Evolutionary conservation across 129 eudicot genomes (phyloP).

Genomic region (Tagetes patula): DNA sequence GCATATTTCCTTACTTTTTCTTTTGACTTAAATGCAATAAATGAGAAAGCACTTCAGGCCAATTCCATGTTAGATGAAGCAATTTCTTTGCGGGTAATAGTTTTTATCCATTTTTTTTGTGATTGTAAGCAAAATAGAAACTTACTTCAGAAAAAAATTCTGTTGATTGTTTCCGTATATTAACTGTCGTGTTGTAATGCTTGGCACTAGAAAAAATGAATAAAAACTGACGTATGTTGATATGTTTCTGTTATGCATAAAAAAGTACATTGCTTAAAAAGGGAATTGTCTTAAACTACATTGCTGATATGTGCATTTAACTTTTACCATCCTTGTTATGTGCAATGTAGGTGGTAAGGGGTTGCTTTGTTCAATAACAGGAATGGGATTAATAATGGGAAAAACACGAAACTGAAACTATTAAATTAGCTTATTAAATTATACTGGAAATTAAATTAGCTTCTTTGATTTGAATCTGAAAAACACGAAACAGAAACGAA

Average conservation of each 20-base stretch:
- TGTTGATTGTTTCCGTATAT: neutral
- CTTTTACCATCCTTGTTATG: neutral
- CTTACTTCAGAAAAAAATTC: neutral
- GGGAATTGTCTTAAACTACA: neutral
- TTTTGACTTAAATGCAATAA: neutral
- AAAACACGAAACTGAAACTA: neutral
- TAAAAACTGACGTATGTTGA: neutral
- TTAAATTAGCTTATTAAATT: too few species aligned
- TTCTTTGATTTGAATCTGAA: neutral
- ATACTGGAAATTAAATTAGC: too few species aligned
- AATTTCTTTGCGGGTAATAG: neutral
- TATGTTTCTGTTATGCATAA: neutral
- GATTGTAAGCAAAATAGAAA: neutral
- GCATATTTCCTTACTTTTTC: neutral
- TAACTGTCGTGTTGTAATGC: neutral
- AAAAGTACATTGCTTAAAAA: neutral
- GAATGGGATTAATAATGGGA: neutral
- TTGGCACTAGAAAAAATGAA: neutral
- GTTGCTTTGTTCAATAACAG: constrained; percentile 1
- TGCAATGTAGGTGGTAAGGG: neutral
- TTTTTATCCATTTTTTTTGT: neutral
- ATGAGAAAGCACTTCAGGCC: neutral
- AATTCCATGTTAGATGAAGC: neutral
- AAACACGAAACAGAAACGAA: neutral
- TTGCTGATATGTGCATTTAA: neutral